Conservation (phyloP, 306 rosid species). For the Corylus heterophylla region DNA sequence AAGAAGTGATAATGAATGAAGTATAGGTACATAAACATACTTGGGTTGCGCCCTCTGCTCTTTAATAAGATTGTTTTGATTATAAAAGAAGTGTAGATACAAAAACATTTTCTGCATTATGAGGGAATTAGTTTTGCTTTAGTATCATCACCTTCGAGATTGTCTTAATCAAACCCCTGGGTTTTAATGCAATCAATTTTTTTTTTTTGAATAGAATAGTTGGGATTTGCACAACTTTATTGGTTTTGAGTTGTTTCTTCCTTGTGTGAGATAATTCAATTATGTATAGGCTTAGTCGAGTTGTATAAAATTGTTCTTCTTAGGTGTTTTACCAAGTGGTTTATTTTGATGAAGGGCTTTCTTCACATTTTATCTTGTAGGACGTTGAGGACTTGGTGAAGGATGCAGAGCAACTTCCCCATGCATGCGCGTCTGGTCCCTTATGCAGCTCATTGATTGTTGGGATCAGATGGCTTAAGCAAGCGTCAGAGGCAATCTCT, state of each 20-base stretch:
- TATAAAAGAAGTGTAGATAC: background rate
- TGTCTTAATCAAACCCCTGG: background rate
- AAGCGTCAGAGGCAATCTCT: conserved; percentile 61
- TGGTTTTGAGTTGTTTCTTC: background rate
- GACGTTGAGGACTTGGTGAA: conserved; percentile 62
- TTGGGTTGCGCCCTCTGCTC: no score
- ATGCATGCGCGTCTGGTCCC: conserved; percentile 47
- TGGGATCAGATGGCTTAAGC: conserved; percentile 76
- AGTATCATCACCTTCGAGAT: background rate
- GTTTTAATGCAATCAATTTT: background rate
- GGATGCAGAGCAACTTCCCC: conserved; percentile 47
- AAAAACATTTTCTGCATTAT: background rate
- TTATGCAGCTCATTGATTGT: conserved; percentile 55
- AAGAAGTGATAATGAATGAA: background rate
- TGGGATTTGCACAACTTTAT: background rate
- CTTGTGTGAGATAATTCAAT: background rate
- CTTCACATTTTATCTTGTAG: conserved; percentile 45
- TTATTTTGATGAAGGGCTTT: conserved; percentile 20
- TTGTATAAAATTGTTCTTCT: background rate
- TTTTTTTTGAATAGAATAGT: background rate
- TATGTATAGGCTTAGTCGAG: background rate
- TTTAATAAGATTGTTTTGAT: no score
- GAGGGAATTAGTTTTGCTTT: background rate
- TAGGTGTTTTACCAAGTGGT: conserved; percentile 1
- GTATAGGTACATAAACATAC: background rate